Evolutionary conservation across 306 rosid genomes (phyloP).

Genomic region (Cucurbita maxima): DNA sequence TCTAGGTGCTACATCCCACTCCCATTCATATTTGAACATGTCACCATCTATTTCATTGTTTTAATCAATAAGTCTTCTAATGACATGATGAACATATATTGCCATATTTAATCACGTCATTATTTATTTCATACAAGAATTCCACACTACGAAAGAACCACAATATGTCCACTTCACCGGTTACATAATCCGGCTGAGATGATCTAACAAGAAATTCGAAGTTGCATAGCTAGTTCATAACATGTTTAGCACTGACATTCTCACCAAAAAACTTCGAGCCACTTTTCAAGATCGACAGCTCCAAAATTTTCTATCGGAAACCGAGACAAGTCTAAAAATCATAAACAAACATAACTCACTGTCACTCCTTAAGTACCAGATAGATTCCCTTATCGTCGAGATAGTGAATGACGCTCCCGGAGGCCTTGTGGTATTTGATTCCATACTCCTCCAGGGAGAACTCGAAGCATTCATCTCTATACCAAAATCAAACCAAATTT

Average conservation of each 20-base stretch:
- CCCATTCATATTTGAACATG: not conserved
- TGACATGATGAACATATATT: not conserved
- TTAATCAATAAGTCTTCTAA: not conserved
- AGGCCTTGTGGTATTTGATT: conserved; percentile 40
- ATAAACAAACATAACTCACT: not conserved
- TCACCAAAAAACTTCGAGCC: not conserved
- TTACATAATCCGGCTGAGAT: not conserved
- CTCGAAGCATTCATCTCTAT: conserved; percentile 49
- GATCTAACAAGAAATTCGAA: not conserved
- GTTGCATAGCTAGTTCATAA: not conserved
- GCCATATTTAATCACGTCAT: not conserved
- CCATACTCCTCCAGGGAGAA: conserved; percentile 54
- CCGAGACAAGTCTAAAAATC: not conserved
- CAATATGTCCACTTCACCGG: not conserved
- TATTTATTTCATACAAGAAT: not conserved
- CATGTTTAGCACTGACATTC: not conserved
- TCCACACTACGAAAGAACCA: not conserved
- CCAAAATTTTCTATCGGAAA: not conserved
- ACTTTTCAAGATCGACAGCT: not conserved
- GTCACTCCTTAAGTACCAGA: conserved; percentile 21
- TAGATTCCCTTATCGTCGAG: conserved; percentile 33
- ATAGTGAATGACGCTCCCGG: conserved; percentile 45
- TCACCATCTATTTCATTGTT: not conserved
- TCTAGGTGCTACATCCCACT: not conserved
- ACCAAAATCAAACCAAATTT: not conserved